Conservation (phyloP, 108 stramenopile species). For the Craspedostauros australis region DNA sequence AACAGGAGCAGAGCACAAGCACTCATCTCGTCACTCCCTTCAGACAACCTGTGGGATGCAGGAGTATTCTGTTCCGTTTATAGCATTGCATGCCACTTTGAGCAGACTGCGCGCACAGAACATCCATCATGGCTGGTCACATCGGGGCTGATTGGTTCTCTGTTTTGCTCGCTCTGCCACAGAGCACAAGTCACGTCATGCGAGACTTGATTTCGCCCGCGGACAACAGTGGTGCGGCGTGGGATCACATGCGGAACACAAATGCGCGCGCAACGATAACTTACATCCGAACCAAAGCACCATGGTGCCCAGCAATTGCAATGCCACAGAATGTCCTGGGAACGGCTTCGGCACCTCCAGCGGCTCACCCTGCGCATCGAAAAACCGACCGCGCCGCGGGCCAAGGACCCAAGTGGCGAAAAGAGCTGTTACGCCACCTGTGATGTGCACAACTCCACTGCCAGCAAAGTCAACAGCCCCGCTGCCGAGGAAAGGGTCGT, state of each 20-base stretch:
- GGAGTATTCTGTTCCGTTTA: too few species aligned
- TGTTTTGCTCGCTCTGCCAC: too few species aligned
- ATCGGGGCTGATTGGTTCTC: too few species aligned
- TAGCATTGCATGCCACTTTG: too few species aligned
- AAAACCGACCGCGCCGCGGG: constrained; percentile 45
- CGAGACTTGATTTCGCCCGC: too few species aligned
- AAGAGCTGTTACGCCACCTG: constrained; percentile 60
- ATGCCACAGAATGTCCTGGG: constrained; percentile 61
- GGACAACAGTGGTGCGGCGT: not conserved
- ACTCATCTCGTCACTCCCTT: too few species aligned
- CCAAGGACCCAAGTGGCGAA: constrained; percentile 50
- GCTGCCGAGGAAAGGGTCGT: constrained; percentile 27
- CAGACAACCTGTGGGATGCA: too few species aligned
- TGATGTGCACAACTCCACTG: constrained; percentile 65
- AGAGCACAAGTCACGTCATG: too few species aligned
- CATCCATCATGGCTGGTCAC: too few species aligned
- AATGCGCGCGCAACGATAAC: constrained; percentile 8
- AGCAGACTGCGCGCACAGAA: too few species aligned
- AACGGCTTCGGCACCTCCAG: constrained; percentile 48
- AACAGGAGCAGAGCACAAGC: too few species aligned
- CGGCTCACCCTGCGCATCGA: constrained; percentile 41
- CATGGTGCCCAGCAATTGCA: constrained; percentile 68
- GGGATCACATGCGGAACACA: not conserved
- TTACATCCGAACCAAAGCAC: constrained; percentile 85
- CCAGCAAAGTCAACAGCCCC: constrained; percentile 81